Evolutionary conservation across 2,329 filamentous ascomycete species (phyloP).

Genomic region (Myriosclerotinia scirpicola): DNA sequence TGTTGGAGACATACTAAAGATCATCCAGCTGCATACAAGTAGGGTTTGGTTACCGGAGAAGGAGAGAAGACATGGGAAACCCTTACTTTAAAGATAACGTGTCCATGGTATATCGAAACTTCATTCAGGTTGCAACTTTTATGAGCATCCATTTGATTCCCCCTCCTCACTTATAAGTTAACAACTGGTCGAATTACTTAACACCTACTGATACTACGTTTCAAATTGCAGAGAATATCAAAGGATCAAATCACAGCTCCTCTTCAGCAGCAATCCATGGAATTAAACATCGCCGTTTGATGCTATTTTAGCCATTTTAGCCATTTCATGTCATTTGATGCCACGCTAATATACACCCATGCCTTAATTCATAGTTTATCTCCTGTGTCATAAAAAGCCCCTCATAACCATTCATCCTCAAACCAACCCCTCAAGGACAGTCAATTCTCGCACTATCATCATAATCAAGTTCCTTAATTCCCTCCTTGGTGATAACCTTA

Average conservation of each 20-base stretch:
- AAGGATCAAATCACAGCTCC: background rate
- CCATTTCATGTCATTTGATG: slow-evolving; percentile 25
- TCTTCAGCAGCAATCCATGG: background rate
- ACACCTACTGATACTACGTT: background rate
- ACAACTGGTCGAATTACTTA: background rate
- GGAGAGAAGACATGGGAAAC: background rate
- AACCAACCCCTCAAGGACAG: slow-evolving; percentile 32
- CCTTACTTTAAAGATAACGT: background rate
- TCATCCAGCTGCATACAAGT: background rate
- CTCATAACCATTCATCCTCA: slow-evolving; percentile 3
- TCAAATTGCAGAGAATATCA: background rate
- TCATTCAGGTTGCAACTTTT: background rate
- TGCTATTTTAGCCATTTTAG: background rate
- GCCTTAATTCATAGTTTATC: slow-evolving; percentile 24
- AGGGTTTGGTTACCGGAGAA: background rate
- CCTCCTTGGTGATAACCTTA: slow-evolving; percentile 94
- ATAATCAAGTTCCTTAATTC: slow-evolving; percentile 80
- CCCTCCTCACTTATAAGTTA: background rate
- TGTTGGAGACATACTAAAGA: no score
- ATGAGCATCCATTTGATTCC: background rate
- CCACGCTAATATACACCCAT: slow-evolving; percentile 39
- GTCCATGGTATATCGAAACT: background rate
- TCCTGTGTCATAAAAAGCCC: slow-evolving; percentile 22
- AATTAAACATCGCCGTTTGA: slow-evolving; percentile 26
- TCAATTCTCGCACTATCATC: slow-evolving; percentile 58